Evolutionary conservation across 495 filamentous ascomycete species (phyloP), one percentile per base, ranked within the genome.

Genomic region (Penicillium ochrochloron): DNA sequence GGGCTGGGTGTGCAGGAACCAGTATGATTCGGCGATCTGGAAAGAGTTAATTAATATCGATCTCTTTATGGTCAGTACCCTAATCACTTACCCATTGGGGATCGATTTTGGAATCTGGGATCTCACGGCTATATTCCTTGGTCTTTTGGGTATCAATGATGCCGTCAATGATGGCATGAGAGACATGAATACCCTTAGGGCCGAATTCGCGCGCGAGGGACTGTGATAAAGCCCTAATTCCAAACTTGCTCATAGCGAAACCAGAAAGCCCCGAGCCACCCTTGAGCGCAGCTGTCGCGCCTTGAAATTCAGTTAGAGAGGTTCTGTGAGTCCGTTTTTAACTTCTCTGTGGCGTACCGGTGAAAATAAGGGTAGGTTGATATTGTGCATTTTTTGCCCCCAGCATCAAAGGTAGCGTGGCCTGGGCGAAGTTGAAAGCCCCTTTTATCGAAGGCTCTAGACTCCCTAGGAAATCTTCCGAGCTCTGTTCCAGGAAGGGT

Each of bases 181-280:
- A 81, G 15, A 94, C 88, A 75, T 94, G 91, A 8, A 94, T 83
- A 12, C 90, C 90, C 69, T 89, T 80, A 0, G 91, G 90, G 0
- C 87, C 88, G 71, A 92, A 94, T 77, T 94, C 91, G 55, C 86
- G 83, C 2, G 90, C 90, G 23, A 94, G 79, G 54, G 80, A 84
- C 78, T 92, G 90, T 5, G 80, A 77, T 37, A 93, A 75, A 3
- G 88, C 90, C 35, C 90, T 82, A 53, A 84, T 72, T 11, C 35
- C 35, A 37, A 37, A 37, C 35, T 37, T 37, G 35, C 35, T 44
- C 41, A 44, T 44, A 21, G 41, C 41, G 41, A 44, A 44, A n/a
- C 41, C 41, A 44, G 41, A 44, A 44, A 44, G 41, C 41, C 41
- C 41, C 15, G 41, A 44, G 17, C 41, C 41, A n/a, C 41, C 41